Evolutionary conservation across 768 basidiomycete species (phyloP), one percentile per base, ranked within the genome.

Genomic region (Boletellus sp.): DNA sequence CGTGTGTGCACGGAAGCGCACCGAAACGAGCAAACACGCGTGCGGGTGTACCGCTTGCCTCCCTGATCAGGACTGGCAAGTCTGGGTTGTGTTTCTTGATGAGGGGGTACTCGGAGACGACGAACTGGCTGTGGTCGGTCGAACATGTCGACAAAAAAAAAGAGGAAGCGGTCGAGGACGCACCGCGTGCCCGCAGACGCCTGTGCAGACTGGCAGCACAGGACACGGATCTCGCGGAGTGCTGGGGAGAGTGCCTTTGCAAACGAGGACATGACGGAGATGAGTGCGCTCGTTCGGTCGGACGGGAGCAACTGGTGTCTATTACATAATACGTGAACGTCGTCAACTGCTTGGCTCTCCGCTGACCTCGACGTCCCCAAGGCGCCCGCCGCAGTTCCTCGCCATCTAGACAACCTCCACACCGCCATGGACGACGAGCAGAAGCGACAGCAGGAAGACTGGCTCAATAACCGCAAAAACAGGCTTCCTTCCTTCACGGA

Each of bases 401-500:
- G 50, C 46, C 55, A 31, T 28, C 43, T 38, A 50, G 41, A 36
- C 42, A 44, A 28, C 42, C 15, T 39, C 38, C 20, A 20, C 43
- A 43, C 32, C 52, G 47, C 51, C 38, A 80, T 80, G 79, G 76
- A 78, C 69, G 80, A 77, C 69, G 79, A 83, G 63, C 80, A 72
- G 54, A 68, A 45, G 16, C 52, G 68, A 42, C 68, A 69, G 48
- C 83, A 87, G 57, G 87, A 90, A 69, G 88, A 90, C 59, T 87
- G 84, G 85, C 77, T 79, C 5, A 75, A 70, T 53, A 82, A 74
- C 66, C 81, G 88, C 68, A 78, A 78, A 72, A 81, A 88, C 63
- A 80, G 89, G 61, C 76, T 92, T 13, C 90, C 89, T n/a, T 85
- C 90, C 26, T 90, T 92, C 61, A 81, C 84, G 20, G 93, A 98